phyloP scores from a whole-genome alignment of 345 rosid genomes.

The Eucalyptus rudis region DNA sequence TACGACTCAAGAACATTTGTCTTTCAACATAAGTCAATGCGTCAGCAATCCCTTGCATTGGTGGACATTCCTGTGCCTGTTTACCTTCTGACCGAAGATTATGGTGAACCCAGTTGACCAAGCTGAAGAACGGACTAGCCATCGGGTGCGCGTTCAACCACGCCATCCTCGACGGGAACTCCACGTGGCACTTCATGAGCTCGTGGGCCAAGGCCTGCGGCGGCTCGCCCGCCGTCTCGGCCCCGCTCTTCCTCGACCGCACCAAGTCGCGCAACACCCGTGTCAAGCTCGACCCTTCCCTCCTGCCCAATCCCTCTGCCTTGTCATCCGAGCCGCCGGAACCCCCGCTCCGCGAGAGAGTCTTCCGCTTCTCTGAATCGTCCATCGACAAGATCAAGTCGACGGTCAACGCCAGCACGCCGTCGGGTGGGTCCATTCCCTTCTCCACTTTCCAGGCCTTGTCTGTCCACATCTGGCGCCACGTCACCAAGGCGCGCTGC shows the following conservation, averaged over 20 bases:
- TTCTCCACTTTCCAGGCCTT: constrained; percentile 93
- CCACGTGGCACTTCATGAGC: constrained; percentile 98
- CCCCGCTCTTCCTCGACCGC: constrained; percentile 64
- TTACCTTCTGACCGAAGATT: background rate
- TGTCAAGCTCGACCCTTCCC: constrained; percentile 55
- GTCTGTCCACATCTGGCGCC: constrained; percentile 79
- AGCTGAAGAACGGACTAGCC: constrained; percentile 78
- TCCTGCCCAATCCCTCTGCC: constrained; percentile 21
- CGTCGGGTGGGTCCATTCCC: constrained; percentile 47
- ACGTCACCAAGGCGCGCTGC: constrained; percentile 64
- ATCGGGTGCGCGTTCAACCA: constrained; percentile 92
- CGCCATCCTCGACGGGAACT: constrained; percentile 74
- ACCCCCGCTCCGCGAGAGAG: constrained; percentile 32
- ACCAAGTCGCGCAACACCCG: constrained; percentile 69
- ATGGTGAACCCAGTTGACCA: constrained; percentile 43
- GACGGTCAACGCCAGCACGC: constrained; percentile 26
- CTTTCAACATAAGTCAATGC: background rate
- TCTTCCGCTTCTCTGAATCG: constrained; percentile 70
- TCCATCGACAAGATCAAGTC: constrained; percentile 64
- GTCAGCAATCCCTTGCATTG: background rate
- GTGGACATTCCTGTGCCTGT: background rate
- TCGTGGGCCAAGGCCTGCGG: constrained; percentile 72
- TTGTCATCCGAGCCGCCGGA: constrained; percentile 24
- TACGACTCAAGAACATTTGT: background rate
- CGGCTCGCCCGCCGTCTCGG: constrained; percentile 27